Evolutionary conservation across 306 rosid genomes (phyloP).

Genomic region (Inga oerstediana): DNA sequence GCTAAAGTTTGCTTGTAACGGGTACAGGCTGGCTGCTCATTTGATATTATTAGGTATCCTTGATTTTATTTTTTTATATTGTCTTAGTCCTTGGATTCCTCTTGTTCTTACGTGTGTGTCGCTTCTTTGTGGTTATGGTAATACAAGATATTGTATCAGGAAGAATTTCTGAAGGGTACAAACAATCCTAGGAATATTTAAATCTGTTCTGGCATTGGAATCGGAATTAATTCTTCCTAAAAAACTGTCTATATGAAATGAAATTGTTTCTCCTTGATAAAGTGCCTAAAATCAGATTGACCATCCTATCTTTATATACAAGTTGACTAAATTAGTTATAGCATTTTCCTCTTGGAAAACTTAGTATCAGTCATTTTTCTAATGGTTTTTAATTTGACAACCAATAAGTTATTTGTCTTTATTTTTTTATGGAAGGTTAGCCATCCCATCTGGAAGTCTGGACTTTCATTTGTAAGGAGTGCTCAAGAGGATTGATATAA

Average conservation of each 20-base stretch:
- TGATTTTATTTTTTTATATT: neutral
- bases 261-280: neutral
- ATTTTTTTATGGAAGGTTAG: neutral
- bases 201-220: neutral
- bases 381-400: neutral
- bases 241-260: neutral
- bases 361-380: neutral
- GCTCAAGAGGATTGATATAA: neutral
- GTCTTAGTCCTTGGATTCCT: neutral
- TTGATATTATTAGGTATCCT: neutral
- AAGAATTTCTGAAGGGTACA: neutral
- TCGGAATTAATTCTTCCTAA: neutral
- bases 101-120: neutral
- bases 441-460: neutral
- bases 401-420: too few species aligned
- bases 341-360: neutral
- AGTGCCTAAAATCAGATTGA: neutral
- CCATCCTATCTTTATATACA: neutral
- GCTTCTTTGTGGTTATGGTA: neutral
- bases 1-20: neutral
- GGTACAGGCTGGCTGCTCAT: neutral
- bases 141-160: neutral
- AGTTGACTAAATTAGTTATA: neutral
- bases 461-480: neutral
- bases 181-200: neutral